Conservation (phyloP, 768 basidiomycete genomes). For the Trametopsis cervina region DNA sequence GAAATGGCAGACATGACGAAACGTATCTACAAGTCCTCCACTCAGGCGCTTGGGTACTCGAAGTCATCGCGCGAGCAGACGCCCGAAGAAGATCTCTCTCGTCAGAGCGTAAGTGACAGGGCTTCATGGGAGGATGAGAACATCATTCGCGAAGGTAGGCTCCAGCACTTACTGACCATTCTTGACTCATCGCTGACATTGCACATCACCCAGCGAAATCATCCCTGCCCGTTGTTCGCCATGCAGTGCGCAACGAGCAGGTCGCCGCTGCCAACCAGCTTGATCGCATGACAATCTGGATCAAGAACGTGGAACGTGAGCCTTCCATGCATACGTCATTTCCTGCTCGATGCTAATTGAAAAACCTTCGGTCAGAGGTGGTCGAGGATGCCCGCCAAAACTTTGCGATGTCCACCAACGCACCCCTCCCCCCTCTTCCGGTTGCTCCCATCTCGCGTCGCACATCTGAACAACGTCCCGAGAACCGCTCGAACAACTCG, state of each 20-base stretch:
- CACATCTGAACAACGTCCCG: constrained; percentile 19
- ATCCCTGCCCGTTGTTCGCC: constrained; percentile 45
- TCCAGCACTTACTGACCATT: not conserved
- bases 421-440: constrained; percentile 55
- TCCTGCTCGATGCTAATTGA: not conserved
- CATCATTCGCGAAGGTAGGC: constrained; percentile 36
- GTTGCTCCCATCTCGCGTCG: constrained; percentile 49
- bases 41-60: constrained; percentile 25
- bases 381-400: constrained; percentile 75
- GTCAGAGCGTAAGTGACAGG: constrained; percentile 18
- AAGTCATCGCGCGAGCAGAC: constrained; percentile 15
- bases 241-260: constrained; percentile 46
- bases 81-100: constrained; percentile 26
- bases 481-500: constrained; percentile 4
- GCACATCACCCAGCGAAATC: constrained; percentile 32
- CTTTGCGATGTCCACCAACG: constrained; percentile 50
- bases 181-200: not conserved
- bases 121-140: constrained; percentile 48
- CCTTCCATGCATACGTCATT: constrained; percentile 10
- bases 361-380: constrained; percentile 43
- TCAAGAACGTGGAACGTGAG: constrained; percentile 78
- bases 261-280: constrained; percentile 44
- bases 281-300: constrained; percentile 78
- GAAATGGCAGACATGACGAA: constrained; percentile 51
- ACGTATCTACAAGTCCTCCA: constrained; percentile 60